Evolutionary conservation across 1,284 basidiomycete genomes (phyloP).

Genomic region (Melampsora larici-populina): DNA sequence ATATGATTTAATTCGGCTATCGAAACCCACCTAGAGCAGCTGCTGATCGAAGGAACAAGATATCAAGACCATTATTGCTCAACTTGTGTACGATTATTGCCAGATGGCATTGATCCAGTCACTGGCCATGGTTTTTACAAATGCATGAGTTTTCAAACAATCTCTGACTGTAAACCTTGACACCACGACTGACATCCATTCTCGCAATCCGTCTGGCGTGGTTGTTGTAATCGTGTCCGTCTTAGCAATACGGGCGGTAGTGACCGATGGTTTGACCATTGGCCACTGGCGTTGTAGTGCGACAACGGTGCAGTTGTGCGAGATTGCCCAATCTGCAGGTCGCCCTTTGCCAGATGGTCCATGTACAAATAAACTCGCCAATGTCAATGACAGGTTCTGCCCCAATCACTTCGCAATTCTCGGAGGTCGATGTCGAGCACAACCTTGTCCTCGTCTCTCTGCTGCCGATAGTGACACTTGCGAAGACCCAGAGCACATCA

Average conservation of each 20-base stretch:
- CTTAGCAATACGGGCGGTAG: too few species aligned
- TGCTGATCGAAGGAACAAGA: background rate
- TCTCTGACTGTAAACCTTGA: too few species aligned
- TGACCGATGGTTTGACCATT: too few species aligned
- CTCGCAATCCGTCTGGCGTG: too few species aligned
- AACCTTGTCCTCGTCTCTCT: background rate
- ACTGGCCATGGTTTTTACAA: background rate
- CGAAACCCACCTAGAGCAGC: background rate
- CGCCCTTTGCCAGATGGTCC: too few species aligned
- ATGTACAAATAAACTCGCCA: too few species aligned
- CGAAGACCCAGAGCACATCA: background rate
- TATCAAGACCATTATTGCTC: background rate
- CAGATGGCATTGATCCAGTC: background rate
- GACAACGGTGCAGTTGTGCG: too few species aligned
- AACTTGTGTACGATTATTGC: background rate
- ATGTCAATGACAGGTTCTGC: too few species aligned
- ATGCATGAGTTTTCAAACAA: too few species aligned
- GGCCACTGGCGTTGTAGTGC: background rate
- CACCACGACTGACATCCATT: too few species aligned
- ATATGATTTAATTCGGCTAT: background rate
- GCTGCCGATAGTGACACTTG: background rate
- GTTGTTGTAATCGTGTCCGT: background rate
- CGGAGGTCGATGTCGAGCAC: background rate
- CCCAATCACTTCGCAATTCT: background rate
- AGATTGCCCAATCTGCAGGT: too few species aligned